Conservation (phyloP, 306 rosid species). For the Lithocarpus polystachyus region DNA sequence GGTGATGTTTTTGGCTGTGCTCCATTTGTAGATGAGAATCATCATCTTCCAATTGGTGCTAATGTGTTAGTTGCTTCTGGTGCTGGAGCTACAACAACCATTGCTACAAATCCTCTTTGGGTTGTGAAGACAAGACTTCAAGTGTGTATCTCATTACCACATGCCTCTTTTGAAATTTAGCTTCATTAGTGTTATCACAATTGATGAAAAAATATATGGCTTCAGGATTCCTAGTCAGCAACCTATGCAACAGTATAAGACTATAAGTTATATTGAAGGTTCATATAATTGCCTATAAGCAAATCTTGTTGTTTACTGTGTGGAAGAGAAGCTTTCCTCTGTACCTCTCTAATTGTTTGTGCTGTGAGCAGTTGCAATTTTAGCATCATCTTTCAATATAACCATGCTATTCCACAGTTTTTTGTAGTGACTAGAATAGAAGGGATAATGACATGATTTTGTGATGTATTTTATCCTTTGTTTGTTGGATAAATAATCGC, state of each 20-base stretch:
- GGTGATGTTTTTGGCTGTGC: conserved; percentile 9
- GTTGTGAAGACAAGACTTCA: conserved; percentile 93
- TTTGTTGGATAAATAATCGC: not conserved
- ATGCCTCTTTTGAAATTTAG: not conserved
- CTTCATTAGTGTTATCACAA: not conserved
- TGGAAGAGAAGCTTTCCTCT: not conserved
- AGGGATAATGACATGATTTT: not conserved
- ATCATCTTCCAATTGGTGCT: conserved; percentile 77
- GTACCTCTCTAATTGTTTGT: not conserved
- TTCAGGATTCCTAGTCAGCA: not conserved
- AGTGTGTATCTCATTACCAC: conserved; percentile 41
- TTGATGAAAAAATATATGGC: not conserved
- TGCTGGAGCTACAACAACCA: conserved; percentile 86
- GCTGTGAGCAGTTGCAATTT: not conserved
- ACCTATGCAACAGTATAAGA: not conserved
- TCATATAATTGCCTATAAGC: not conserved
- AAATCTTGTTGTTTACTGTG: not conserved
- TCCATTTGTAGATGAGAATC: conserved; percentile 54
- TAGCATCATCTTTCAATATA: not conserved
- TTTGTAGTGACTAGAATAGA: not conserved
- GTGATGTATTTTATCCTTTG: not conserved
- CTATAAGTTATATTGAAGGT: not conserved
- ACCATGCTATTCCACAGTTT: not conserved
- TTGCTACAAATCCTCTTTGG: conserved; percentile 88
- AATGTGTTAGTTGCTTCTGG: conserved; percentile 81